These are phyloP conservation scores for Aurantiochytrium sp. DNA, from an alignment of 108 stramenopile genomes.

Conservation along the genomic window DNA sequence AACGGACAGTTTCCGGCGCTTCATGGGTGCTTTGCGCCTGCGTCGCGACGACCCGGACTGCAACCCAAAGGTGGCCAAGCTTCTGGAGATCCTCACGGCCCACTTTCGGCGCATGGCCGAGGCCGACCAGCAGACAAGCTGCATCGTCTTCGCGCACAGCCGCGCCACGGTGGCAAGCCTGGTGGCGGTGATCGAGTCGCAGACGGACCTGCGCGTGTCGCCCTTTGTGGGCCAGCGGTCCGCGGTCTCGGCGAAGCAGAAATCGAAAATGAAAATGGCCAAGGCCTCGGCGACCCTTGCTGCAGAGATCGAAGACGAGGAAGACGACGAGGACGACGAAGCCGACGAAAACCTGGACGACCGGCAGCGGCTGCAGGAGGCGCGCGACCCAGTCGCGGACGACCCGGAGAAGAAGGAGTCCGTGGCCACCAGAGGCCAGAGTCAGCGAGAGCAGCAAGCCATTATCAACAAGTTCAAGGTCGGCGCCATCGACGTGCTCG, in stretches of 20 bases:
- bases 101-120: constrained; percentile 69
- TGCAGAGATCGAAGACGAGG: background rate
- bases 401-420: too few relatives aligned
- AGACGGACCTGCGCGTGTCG: constrained; percentile 57
- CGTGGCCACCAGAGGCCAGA: constrained; percentile 54
- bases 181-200: constrained; percentile 49
- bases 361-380: too few relatives aligned
- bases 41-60: constrained; percentile 1
- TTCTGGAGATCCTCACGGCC: constrained; percentile 66
- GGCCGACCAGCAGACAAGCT: constrained; percentile 54
- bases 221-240: constrained; percentile 76
- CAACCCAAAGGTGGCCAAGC: constrained; percentile 74
- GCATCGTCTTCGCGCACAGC: constrained; percentile 80
- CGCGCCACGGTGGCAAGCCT: constrained; percentile 73
- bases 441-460: constrained; percentile 73
- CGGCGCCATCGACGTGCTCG: constrained; percentile 77
- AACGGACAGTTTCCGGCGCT: background rate
- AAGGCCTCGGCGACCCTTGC: background rate
- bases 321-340: background rate
- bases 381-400: too few relatives aligned
- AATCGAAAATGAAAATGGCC: background rate
- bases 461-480: constrained; percentile 71
- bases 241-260: background rate
- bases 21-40: background rate
- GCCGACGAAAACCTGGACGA: background rate